Evolutionary conservation across 1,284 basidiomycete genomes (phyloP), one percentile per base, ranked within the genome.

Genomic region (Volvariella surrecta): DNA sequence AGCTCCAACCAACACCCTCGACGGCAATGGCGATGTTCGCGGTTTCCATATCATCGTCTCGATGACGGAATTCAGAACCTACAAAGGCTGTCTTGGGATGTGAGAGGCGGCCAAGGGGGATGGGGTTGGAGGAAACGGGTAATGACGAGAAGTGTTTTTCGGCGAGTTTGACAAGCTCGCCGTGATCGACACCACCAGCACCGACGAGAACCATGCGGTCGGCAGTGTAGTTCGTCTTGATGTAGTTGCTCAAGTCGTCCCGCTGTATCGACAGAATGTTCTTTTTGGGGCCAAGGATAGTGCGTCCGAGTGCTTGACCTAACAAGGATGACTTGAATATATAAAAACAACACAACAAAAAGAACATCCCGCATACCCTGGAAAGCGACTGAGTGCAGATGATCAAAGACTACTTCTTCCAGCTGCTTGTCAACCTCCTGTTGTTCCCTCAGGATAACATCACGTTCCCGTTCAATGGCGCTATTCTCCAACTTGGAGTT

Each of bases 151-250:
- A 98, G 71, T 98, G 84, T 68, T 92, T 83, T 68, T 93, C 82
- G 44, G 95, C 96, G 46, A 97, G 84, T 64, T 93, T 86, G 65
- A 97, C 92, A 52, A 99, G 86, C 56, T 90, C 84, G 24, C 76
- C 72, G 70, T 99, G 95, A 58, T 93, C 84, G 55, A 99, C 84
- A 53, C 93, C 95, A 51, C 96, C 96, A 45, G 94, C 84, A 53
- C 96, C 96, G 53, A 97, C 95, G 48, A 99, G 84, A 48, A 96
- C 92, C 92, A 99, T 98, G 53, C 93, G 90, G 74, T 99, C 95
- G 45, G 95, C 86, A 43, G 91, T 94, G 73, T 99, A 99, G 76
- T 99, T 98, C 57, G 86, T 93, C 67, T 91, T 82, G 72, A 99
- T 98, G 74, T 99, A 99, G 41, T 74, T 75, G 31, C 77, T 66